Conservation (phyloP, 1,284 basidiomycete genomes). For the Marasmius sp. region DNA sequence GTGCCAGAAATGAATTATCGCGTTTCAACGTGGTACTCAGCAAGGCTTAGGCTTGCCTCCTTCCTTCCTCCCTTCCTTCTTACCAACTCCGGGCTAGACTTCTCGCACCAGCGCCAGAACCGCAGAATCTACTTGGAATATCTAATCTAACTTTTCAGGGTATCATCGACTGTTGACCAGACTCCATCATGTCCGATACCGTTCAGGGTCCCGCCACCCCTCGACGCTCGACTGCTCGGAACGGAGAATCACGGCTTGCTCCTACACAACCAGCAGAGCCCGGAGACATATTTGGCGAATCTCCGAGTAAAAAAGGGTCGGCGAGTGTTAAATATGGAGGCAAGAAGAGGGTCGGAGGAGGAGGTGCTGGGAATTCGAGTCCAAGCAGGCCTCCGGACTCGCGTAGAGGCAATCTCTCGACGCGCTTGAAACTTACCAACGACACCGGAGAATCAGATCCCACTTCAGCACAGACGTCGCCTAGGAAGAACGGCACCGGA, state of each 20-base stretch:
- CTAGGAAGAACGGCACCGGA: neutral
- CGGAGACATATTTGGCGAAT: constrained; percentile 6
- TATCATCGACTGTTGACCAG: too few species aligned
- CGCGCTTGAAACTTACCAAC: neutral
- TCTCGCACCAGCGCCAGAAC: neutral
- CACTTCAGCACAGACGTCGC: neutral
- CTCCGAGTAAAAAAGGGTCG: constrained; percentile 5
- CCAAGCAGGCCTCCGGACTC: neutral
- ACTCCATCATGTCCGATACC: neutral
- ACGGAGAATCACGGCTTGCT: neutral
- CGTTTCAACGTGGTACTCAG: neutral
- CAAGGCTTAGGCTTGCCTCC: neutral
- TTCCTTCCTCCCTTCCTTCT: too few species aligned
- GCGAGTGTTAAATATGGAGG: constrained; percentile 10
- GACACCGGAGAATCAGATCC: neutral
- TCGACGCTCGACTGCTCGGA: neutral
- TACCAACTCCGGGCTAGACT: too few species aligned
- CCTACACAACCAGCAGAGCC: neutral
- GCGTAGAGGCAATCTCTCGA: neutral
- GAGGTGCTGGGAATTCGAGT: neutral
- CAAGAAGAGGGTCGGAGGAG: neutral
- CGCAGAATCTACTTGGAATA: neutral
- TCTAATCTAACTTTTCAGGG: neutral
- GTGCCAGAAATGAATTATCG: neutral
- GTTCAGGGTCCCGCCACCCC: neutral